These are phyloP conservation scores for Cunninghamia lanceolata DNA, from an alignment of 75 land plant genomes.

Conservation along the genomic window DNA sequence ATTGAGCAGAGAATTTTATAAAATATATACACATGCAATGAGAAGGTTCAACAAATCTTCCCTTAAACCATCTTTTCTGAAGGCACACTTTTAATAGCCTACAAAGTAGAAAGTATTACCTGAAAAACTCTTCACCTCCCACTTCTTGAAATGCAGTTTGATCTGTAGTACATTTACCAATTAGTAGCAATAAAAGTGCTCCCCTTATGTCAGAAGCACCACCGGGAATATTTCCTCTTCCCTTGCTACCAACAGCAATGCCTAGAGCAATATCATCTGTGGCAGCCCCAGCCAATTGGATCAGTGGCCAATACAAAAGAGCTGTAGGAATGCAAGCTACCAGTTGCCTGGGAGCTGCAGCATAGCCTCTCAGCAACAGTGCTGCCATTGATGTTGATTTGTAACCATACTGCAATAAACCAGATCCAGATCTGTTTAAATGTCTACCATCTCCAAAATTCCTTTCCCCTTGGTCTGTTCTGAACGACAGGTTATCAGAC, in stretches of 20 bases:
- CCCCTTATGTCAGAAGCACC: conserved; percentile 94
- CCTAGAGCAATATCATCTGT: conserved; percentile 92
- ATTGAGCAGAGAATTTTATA: not conserved
- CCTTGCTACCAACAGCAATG: conserved; percentile 96
- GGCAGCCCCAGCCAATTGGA: conserved; percentile 97
- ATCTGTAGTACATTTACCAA: conserved; percentile 88
- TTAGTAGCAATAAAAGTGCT: conserved; percentile 82
- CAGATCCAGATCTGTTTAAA: conserved; percentile 7
- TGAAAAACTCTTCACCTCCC: conserved; percentile 97
- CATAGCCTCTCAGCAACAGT: conserved; percentile 73
- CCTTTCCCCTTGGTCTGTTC: conserved; percentile 7
- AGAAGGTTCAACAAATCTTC: not conserved
- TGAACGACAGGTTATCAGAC: not conserved
- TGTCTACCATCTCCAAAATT: conserved; percentile 10
- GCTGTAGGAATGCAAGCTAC: conserved; percentile 79
- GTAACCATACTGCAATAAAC: conserved; percentile 11
- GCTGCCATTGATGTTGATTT: conserved; percentile 85
- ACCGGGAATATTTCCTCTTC: conserved; percentile 86
- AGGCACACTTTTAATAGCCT: not conserved
- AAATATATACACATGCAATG: not conserved
- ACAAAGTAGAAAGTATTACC: conserved; percentile 34
- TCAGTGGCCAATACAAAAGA: conserved; percentile 92
- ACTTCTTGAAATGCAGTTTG: conserved; percentile 82
- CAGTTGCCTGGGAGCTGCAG: conserved; percentile 83
- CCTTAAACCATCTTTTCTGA: not conserved